Percentiles rank a stretch among this genome's conserved stretches.
Conservation (phyloP, 345 rosid genomes). For the Brassica cretica region DNA sequence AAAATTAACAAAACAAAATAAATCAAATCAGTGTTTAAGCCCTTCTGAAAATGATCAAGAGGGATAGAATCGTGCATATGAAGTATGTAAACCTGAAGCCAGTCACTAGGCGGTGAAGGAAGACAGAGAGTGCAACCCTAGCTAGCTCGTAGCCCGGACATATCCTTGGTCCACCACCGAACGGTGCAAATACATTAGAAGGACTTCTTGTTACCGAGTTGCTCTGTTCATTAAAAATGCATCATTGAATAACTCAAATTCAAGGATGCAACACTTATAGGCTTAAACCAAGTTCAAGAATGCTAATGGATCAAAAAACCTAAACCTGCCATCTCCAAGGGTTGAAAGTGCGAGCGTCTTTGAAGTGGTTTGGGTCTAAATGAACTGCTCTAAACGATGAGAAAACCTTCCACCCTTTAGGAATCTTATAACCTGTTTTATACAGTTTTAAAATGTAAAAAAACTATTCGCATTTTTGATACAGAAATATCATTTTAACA, state of each 20-base stretch:
- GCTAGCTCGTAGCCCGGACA: slow-evolving; percentile 71
- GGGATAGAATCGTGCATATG: background rate
- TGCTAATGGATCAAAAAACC: background rate
- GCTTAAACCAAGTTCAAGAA: background rate
- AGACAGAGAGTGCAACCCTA: slow-evolving; percentile 61
- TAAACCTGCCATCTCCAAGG: slow-evolving; percentile 93
- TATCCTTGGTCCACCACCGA: slow-evolving; percentile 62
- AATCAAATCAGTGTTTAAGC: background rate
- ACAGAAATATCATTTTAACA: background rate
- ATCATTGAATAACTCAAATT: background rate
- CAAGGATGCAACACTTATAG: background rate
- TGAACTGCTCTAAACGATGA: slow-evolving; percentile 96
- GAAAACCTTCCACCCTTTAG: slow-evolving; percentile 96
- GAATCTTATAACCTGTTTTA: slow-evolving; percentile 76
- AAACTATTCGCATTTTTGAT: background rate
- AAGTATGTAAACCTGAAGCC: slow-evolving; percentile 47
- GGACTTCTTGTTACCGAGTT: slow-evolving; percentile 52
- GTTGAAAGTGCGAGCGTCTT: slow-evolving; percentile 88
- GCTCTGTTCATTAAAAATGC: slow-evolving; percentile 37
- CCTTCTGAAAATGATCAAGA: background rate
- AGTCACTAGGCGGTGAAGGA: slow-evolving; percentile 59
- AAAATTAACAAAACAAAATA: background rate
- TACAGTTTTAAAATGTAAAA: background rate
- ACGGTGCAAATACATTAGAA: slow-evolving; percentile 50
- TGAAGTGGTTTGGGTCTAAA: slow-evolving; percentile 71